Evolutionary conservation across 1,139 yeast genomes (phyloP), one percentile per base, ranked within the genome.

Genomic region (Meyerozyma guilliermondii): DNA sequence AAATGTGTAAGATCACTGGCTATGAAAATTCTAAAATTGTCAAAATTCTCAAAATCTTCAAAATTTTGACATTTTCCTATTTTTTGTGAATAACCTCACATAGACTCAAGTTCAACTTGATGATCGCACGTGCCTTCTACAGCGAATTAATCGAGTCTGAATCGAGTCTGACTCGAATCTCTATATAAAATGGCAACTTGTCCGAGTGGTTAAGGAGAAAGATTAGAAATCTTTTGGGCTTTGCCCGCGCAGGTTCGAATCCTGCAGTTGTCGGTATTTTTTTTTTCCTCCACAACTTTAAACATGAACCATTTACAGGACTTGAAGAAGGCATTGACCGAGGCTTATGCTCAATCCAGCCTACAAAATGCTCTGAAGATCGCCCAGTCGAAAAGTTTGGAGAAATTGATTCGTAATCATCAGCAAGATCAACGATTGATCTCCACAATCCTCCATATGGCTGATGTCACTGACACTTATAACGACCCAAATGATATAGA

Each of bases 191-290:
- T n/a, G 36, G 36, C 36, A 59, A 56, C 62, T 58, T 60, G 65
- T 60, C 65, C 65, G 65, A 60, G 65, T 53, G 65, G 65, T 60
- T 60, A 60, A 60, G 65, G 65, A 60, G 65, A 60, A 59, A 59
- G 65, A 60, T 57, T 60, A 54, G 65, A 60, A 60, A 60, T 59
- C 64, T 60, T 59, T 66, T 70, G 75, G 74, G 75, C 66, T 66
- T 59, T 63, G 71, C 74, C 74, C 74, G 68, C 76, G 75, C 74
- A 70, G 76, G 76, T 71, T 71, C 76, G 75, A 71, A 65, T 71
- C 76, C 76, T 70, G 75, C 73, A 60, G 64, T 58, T 60, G 65
- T 60, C 65, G 65, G 38, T 46, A 47, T 46, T 49, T 54, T 54
- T 55, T 51, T 33, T 11, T 6, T 33, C 16, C 4, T 17, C 18